These are phyloP conservation scores for Poa pratensis DNA, from an alignment of 176 grass and related monocot species.

Conservation along the genomic window DNA sequence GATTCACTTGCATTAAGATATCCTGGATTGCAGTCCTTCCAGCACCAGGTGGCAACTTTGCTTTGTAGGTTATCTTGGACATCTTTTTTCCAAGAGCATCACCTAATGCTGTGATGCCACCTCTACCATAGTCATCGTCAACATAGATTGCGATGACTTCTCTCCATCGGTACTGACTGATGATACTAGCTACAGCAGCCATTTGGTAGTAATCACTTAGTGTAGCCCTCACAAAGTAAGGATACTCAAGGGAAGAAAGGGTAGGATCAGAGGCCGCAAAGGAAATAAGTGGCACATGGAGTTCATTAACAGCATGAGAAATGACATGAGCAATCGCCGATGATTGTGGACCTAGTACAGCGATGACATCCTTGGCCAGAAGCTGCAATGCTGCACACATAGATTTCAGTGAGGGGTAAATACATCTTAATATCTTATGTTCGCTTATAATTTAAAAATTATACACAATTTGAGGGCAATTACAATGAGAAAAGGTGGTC, in stretches of 20 bases:
- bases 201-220: conserved; percentile 76
- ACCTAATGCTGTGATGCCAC: conserved; percentile 65
- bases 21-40: conserved; percentile 43
- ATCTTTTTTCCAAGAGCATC: conserved; percentile 66
- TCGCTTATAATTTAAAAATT: conserved; percentile 8
- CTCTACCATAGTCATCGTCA: conserved; percentile 85
- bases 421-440: not conserved
- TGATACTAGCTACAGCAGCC: conserved; percentile 61
- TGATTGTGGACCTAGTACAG: conserved; percentile 77
- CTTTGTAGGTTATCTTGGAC: conserved; percentile 70
- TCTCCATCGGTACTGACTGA: conserved; percentile 67
- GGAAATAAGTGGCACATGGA: conserved; percentile 73
- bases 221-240: conserved; percentile 77
- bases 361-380: conserved; percentile 57
- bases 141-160: conserved; percentile 74
- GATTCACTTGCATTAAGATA: conserved; percentile 65
- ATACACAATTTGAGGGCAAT: not conserved
- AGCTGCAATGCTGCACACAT: conserved; percentile 69
- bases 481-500: not conserved
- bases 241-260: conserved; percentile 75
- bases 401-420: not conserved
- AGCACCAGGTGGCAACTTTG: conserved; percentile 61
- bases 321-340: conserved; percentile 77
- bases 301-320: conserved; percentile 67
- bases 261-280: conserved; percentile 74